Base-by-base conservation (phyloP, 83 land plant genomes). In the Picea mariana region DNA sequence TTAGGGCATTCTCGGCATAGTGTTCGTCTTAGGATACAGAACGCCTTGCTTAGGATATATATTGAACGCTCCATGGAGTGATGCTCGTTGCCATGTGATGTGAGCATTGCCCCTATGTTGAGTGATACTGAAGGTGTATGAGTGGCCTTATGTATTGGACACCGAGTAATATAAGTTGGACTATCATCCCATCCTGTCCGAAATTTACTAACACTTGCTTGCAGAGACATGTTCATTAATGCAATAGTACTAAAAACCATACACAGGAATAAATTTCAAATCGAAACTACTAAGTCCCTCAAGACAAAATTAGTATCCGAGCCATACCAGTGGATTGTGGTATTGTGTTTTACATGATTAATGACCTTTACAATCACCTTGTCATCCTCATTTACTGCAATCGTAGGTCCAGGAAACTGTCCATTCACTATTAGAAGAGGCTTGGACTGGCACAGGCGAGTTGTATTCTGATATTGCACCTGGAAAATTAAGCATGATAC, bases 141-240 rank as follows among this genome's bases (percentile, higher is more conserved):
- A 77, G 24, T 87, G 67, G 2, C 79, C 75, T 52, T 23, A 15
- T 61, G 79, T 47, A 87, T 81, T 5, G 88, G 88, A 61, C 89
- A 87, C 81, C 82, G 88, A 17, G 89, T 87, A 21, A 87, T 82
- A 81, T 87, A 87, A 24, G 88, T 85, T 6, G 82, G 83, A 4
- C 89, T 89, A 81, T 88, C 90, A 20, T 80, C 73, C 90, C 90
- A 88, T 44, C 83, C 81, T 42, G 82, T 82, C 44, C 81, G 64
- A 20, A 83, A n/a, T 60, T 88, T 89, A 31, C 85, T 64, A 42
- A 88, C 80, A 20, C 90, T 89, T 88, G 90, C 90, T 89, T 88
- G 63, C 55, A 85, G 0, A 12, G 58, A 52, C 58, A 52, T 52
- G 15, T 52, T 52, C 11, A 52, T 52, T 2, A 52, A 52, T 52